Evolutionary conservation across 2,329 filamentous ascomycete genomes (phyloP), one percentile per base, ranked within the genome.

Genomic region (Macrophomina phaseolina): DNA sequence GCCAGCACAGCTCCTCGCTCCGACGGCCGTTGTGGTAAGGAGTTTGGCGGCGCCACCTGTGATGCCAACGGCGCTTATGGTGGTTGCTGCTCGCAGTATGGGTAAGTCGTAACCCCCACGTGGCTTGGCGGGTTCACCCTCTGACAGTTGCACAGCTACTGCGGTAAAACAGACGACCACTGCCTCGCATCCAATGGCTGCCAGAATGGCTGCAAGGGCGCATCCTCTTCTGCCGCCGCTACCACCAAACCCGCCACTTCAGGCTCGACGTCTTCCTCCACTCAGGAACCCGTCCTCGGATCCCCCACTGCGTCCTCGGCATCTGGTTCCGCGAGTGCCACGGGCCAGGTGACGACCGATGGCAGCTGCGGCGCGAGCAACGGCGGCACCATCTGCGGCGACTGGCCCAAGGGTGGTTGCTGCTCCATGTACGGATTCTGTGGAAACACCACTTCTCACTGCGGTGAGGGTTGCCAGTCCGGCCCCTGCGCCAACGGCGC

Each of bases 341-440:
- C 68, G 14, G 73, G 73, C 9, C 66, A 71, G 28, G 67, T 68
- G 40, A 86, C 84, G 14, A 84, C 78, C 2, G 82, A 88, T 73
- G 86, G 86, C 42, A 81, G 79, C 66, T 88, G 86, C 70, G 86
- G 86, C 68, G 78, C 80, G 18, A 78, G 71, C 8, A 84, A 86
- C 69, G 79, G 77, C 14, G 78, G 80, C 66, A 83, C 79, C 3
- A 74, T 86, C 49, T 88, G 86, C 71, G 84, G 84, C 23, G 72
- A 82, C 66, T 88, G 84, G 84, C 71, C 74, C 34, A 78, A 80
- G 40, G 85, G 86, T 51, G 77, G 81, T 66, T 87, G 86, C 71
- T 87, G 85, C 72, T 85, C 83, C 42, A 81, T 85, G 78, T 87
- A 87, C 72, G 86, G 86, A 34, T 87, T 85, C 75, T 85, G 85